phyloP scores from a whole-genome alignment of 345 rosid genomes.

The Rhodomyrtus tomentosa region DNA sequence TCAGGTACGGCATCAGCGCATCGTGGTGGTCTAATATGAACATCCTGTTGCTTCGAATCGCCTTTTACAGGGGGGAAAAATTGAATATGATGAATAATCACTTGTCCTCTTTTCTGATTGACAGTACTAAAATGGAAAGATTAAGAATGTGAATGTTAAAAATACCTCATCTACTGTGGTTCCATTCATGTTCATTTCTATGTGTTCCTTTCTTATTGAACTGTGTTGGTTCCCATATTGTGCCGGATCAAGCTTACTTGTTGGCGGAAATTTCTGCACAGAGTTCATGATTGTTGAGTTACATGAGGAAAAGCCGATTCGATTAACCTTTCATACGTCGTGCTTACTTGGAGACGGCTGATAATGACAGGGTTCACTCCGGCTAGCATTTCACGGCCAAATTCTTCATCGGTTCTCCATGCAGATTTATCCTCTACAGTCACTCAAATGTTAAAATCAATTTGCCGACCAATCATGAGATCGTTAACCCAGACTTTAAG shows the following conservation, averaged over 20 bases:
- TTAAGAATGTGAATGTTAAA: not conserved
- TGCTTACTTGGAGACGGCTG: constrained; percentile 31
- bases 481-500: not conserved
- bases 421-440: constrained; percentile 42
- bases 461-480: not conserved
- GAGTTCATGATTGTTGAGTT: not conserved
- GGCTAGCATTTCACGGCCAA: constrained; percentile 62
- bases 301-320: not conserved
- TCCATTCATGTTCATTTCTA: constrained; percentile 52
- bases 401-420: constrained; percentile 70
- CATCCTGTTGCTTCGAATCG: constrained; percentile 39
- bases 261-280: constrained; percentile 69
- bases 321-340: not conserved
- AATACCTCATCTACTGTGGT: constrained; percentile 36
- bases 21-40: constrained; percentile 82
- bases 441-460: not conserved
- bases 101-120: not conserved
- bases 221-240: constrained; percentile 60
- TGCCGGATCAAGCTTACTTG: constrained; percentile 46
- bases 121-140: not conserved
- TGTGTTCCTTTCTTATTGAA: constrained; percentile 35
- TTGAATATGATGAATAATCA: not conserved
- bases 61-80: constrained; percentile 15
- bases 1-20: constrained; percentile 63
- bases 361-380: constrained; percentile 58